phyloP scores from a whole-genome alignment of 2,329 filamentous ascomycete species.

The Colletotrichum sansevieriae region DNA sequence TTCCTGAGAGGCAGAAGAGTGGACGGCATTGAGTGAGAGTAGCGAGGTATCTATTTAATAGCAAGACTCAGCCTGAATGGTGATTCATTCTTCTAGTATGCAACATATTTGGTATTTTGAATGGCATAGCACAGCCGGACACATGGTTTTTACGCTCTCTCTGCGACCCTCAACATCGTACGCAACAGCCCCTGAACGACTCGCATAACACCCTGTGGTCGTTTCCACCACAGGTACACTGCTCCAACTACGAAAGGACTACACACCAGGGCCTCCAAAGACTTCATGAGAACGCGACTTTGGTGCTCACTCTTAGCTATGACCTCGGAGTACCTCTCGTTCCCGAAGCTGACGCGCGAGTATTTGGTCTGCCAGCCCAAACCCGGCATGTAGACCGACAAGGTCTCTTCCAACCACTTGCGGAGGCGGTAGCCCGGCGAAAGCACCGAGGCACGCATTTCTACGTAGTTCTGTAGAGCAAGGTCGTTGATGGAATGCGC shows the following conservation, averaged over 20 bases:
- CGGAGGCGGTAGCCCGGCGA: conserved; percentile 82
- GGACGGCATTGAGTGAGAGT: neutral
- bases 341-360: conserved; percentile 91
- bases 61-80: neutral
- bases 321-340: conserved; percentile 90
- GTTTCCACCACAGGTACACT: conserved; percentile 42
- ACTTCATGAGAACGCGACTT: conserved; percentile 67
- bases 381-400: conserved; percentile 81
- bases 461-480: conserved; percentile 89
- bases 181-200: conserved; percentile 22
- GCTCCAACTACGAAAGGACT: conserved; percentile 37
- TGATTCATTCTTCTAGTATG: neutral
- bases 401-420: conserved; percentile 87
- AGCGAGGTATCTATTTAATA: neutral
- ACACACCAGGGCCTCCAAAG: conserved; percentile 35
- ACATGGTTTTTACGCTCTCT: neutral
- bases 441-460: conserved; percentile 91
- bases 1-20: neutral
- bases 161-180: neutral
- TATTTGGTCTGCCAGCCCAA: conserved; percentile 95
- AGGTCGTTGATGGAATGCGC: conserved; percentile 93
- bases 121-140: neutral
- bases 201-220: conserved; percentile 33
- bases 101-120: neutral
- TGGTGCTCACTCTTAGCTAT: conserved; percentile 77